phyloP scores from a whole-genome alignment of 345 rosid species.

The Kandelia obovata region DNA sequence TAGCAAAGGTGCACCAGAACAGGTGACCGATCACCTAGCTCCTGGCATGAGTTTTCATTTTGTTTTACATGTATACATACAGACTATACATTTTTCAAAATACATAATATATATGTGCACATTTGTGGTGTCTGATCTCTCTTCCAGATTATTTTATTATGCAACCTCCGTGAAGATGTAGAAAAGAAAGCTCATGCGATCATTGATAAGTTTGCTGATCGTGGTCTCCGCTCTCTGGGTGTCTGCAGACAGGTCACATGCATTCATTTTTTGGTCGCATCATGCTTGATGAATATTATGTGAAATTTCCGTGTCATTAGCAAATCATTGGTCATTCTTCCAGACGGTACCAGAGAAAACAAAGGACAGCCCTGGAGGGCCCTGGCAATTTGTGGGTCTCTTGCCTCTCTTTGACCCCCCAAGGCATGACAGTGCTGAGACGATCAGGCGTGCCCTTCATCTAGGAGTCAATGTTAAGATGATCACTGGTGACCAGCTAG shows the following conservation, averaged over 20 bases:
- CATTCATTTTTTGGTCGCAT: background rate
- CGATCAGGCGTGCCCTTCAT: conserved; percentile 76
- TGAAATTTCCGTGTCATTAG: background rate
- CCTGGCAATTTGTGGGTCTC: conserved; percentile 85
- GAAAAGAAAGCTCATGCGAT: conserved; percentile 67
- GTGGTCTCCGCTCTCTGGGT: conserved; percentile 78
- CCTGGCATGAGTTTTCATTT: background rate
- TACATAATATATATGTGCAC: background rate
- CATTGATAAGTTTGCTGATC: conserved; percentile 83
- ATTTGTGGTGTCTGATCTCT: background rate
- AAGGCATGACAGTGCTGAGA: conserved; percentile 94
- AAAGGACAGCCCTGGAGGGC: conserved; percentile 68
- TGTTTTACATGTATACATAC: background rate
- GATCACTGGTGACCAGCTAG: conserved; percentile 95
- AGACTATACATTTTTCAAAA: background rate
- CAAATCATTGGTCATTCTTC: conserved; percentile 2
- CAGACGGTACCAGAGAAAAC: conserved; percentile 59
- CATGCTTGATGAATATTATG: background rate
- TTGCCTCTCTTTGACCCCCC: conserved; percentile 96
- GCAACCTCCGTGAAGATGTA: conserved; percentile 58
- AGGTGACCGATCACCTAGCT: conserved; percentile 32
- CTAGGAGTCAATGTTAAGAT: conserved; percentile 93
- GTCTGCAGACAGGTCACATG: conserved; percentile 59
- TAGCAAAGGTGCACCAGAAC: conserved; percentile 89
- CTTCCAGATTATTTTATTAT: conserved; percentile 60